Conservation (phyloP, 2,329 filamentous ascomycete species). For the Hymenoscyphus fraxineus region DNA sequence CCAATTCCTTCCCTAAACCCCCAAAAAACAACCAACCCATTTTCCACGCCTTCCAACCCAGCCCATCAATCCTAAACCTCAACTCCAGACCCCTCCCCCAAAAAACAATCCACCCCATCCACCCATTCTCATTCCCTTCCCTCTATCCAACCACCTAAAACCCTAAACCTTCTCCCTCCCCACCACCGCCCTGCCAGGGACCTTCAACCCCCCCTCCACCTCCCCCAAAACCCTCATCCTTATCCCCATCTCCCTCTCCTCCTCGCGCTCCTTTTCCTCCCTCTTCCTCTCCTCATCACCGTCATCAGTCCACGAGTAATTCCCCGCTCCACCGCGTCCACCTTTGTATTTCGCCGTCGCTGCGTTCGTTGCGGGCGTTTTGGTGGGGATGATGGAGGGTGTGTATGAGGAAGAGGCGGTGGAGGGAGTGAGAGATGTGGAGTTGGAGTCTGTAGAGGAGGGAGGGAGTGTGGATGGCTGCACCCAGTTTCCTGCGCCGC, state of each 20-base stretch:
- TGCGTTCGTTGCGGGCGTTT: background rate
- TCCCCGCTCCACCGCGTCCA: constrained; percentile 57
- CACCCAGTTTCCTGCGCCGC: constrained; percentile 60
- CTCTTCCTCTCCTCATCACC: constrained; percentile 36
- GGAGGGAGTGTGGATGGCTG: constrained; percentile 21
- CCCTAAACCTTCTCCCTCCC: constrained; percentile 6
- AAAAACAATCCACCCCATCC: background rate
- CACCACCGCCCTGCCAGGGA: constrained; percentile 45
- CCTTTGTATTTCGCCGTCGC: constrained; percentile 16
- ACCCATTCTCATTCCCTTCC: background rate
- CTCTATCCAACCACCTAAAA: background rate
- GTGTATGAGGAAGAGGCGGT: background rate
- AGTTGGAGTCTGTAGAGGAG: constrained; percentile 15
- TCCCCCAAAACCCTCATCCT: constrained; percentile 41
- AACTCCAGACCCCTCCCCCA: background rate
- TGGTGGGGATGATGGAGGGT: background rate
- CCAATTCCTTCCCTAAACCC: no score
- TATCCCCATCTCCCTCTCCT: constrained; percentile 33
- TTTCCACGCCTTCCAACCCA: background rate
- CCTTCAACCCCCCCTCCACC: constrained; percentile 46
- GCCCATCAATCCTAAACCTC: background rate
- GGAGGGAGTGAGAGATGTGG: constrained; percentile 12
- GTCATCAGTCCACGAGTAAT: constrained; percentile 40
- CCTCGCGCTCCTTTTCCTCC: constrained; percentile 20
- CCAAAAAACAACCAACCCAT: background rate